phyloP scores from a whole-genome alignment of 1,139 yeast genomes.

The Trichomonascaceae sp. region DNA sequence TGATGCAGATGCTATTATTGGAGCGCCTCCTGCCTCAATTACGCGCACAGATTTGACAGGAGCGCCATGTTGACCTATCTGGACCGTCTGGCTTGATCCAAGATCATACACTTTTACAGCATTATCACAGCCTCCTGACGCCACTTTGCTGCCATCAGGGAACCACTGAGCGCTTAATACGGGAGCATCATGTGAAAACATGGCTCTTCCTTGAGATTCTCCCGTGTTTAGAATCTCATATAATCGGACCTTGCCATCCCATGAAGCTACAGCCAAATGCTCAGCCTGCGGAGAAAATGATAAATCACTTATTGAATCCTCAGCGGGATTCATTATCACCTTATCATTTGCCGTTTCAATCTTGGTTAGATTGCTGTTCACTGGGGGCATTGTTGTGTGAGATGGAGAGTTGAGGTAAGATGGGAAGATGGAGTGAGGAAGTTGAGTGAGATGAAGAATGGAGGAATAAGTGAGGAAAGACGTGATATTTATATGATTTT shows the following conservation, averaged over 20 bases:
- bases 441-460: neutral
- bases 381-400: neutral
- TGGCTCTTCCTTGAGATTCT: slow-evolving; percentile 73
- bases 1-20: slow-evolving; percentile 84
- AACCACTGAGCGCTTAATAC: slow-evolving; percentile 81
- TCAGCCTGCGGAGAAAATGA: slow-evolving; percentile 93
- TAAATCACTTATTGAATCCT: slow-evolving; percentile 82
- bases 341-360: slow-evolving; percentile 72
- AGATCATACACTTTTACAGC: slow-evolving; percentile 81
- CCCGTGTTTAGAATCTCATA: slow-evolving; percentile 74
- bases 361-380: slow-evolving; percentile 37
- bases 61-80: slow-evolving; percentile 81
- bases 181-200: slow-evolving; percentile 87
- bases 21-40: slow-evolving; percentile 66
- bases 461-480: too few relatives aligned
- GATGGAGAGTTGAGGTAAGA: neutral
- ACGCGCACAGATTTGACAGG: slow-evolving; percentile 70
- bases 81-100: slow-evolving; percentile 73
- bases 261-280: slow-evolving; percentile 69
- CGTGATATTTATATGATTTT: too few relatives aligned
- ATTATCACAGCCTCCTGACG: slow-evolving; percentile 91
- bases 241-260: slow-evolving; percentile 94
- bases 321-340: slow-evolving; percentile 78
- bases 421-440: neutral
- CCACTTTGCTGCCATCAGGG: slow-evolving; percentile 76